Conservation (phyloP, 2,329 filamentous ascomycete species). For the Shiraia bambusicola region DNA sequence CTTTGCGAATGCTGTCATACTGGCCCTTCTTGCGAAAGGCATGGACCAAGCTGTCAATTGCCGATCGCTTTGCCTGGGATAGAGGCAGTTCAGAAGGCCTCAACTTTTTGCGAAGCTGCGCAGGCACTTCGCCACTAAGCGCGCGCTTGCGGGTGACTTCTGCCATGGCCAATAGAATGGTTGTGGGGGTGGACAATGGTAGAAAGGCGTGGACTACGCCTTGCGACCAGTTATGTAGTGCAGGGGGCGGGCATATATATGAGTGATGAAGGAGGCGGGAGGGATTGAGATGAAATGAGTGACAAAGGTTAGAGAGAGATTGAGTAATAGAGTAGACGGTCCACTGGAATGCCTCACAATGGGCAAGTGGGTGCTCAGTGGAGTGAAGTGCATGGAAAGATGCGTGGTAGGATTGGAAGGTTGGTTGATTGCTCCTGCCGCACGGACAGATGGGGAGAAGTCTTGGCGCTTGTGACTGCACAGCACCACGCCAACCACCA, state of each 20-base stretch:
- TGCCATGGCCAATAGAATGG: constrained; percentile 29
- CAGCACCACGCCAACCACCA: constrained; percentile 13
- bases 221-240: constrained; percentile 2
- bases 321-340: not conserved
- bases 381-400: constrained; percentile 5
- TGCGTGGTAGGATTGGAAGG: constrained; percentile 4
- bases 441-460: constrained; percentile 14
- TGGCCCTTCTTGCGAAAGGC: constrained; percentile 85
- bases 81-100: constrained; percentile 76
- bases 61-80: constrained; percentile 68
- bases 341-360: constrained; percentile 1
- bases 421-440: constrained; percentile 18
- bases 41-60: constrained; percentile 74
- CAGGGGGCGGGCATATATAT: constrained; percentile 6
- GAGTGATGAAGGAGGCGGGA: not conserved
- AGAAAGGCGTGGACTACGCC: constrained; percentile 4
- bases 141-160: constrained; percentile 35
- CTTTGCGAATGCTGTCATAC: constrained; percentile 75
- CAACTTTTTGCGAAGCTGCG: constrained; percentile 57
- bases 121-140: constrained; percentile 32
- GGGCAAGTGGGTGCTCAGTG: constrained; percentile 4
- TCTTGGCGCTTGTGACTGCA: constrained; percentile 14
- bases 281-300: not conserved
- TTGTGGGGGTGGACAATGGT: constrained; percentile 2
- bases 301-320: not conserved